Evolutionary conservation across 192 early-diverging fungal species (phyloP).

Genomic region (Paraglomus occultum): DNA sequence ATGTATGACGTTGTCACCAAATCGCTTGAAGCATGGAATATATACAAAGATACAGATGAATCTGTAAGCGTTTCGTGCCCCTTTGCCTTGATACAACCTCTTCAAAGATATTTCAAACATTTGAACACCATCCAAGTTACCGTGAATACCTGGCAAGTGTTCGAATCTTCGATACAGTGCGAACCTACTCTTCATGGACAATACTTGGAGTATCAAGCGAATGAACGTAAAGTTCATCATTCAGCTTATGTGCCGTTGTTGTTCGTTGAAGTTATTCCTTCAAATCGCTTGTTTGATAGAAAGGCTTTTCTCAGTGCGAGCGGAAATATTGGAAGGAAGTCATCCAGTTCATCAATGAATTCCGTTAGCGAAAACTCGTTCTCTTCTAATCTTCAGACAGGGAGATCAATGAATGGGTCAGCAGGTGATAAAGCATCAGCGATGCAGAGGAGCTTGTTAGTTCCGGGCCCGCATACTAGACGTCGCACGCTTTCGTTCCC

Average conservation of each 20-base stretch:
- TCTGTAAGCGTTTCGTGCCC: not conserved
- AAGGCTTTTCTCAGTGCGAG: slow-evolving; percentile 28
- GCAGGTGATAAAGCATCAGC: not conserved
- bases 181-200: slow-evolving; percentile 42
- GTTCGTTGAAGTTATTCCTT: slow-evolving; percentile 34
- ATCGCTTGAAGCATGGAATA: not conserved
- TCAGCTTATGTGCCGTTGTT: slow-evolving; percentile 37
- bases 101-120: slow-evolving; percentile 42
- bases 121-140: slow-evolving; percentile 35
- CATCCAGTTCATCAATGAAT: slow-evolving; percentile 9
- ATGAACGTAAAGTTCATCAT: slow-evolving; percentile 37
- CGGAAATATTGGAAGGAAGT: slow-evolving; percentile 30
- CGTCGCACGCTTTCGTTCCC: slow-evolving; percentile 41
- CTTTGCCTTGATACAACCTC: not conserved
- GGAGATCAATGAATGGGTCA: not conserved
- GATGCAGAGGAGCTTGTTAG: not conserved
- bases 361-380: not conserved
- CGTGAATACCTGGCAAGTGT: slow-evolving; percentile 36
- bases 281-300: slow-evolving; percentile 31
- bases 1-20: slow-evolving; percentile 37
- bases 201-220: slow-evolving; percentile 41
- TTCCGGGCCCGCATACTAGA: slow-evolving; percentile 9
- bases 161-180: slow-evolving; percentile 41
- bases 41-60: not conserved
- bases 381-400: not conserved